Evolutionary conservation across 495 filamentous ascomycete species (phyloP).

Genomic region (Daldinia concentrica): DNA sequence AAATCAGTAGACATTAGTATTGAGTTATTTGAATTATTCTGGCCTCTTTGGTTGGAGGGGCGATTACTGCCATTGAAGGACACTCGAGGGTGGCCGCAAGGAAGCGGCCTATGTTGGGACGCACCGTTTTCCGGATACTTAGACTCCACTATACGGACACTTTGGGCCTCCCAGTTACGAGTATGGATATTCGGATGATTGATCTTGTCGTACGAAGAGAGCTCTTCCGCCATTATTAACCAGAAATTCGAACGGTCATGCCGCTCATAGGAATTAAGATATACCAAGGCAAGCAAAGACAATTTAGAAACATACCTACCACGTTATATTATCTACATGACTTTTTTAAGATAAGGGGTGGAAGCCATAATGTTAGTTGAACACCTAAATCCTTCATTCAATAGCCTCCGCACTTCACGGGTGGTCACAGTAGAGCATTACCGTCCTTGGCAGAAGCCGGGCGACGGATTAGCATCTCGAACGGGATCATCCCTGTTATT

Average conservation of each 20-base stretch:
- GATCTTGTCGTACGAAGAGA: conserved; percentile 13
- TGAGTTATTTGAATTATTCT: background rate
- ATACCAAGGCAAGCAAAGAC: background rate
- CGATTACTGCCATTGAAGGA: background rate
- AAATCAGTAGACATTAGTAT: background rate
- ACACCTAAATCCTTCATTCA: background rate
- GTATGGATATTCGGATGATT: conserved; percentile 12
- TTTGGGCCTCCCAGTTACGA: conserved; percentile 21
- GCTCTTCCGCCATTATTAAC: conserved; percentile 20
- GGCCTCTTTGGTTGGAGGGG: background rate
- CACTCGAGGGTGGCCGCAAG: background rate
- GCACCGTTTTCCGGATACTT: conserved; percentile 6
- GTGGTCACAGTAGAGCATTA: conserved; percentile 28
- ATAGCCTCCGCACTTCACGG: conserved; percentile 13
- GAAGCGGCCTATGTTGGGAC: background rate
- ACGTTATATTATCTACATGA: background rate
- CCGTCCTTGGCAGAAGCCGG: conserved; percentile 36
- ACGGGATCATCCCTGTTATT: conserved; percentile 31
- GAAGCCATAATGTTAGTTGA: background rate
- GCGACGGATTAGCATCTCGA: conserved; percentile 20
- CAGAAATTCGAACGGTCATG: background rate
- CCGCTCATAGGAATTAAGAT: background rate
- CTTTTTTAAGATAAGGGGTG: background rate
- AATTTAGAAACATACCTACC: background rate
- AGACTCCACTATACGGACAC: conserved; percentile 8